Conservation (phyloP, 2,329 filamentous ascomycete species). For the Huntiella savannae region DNA sequence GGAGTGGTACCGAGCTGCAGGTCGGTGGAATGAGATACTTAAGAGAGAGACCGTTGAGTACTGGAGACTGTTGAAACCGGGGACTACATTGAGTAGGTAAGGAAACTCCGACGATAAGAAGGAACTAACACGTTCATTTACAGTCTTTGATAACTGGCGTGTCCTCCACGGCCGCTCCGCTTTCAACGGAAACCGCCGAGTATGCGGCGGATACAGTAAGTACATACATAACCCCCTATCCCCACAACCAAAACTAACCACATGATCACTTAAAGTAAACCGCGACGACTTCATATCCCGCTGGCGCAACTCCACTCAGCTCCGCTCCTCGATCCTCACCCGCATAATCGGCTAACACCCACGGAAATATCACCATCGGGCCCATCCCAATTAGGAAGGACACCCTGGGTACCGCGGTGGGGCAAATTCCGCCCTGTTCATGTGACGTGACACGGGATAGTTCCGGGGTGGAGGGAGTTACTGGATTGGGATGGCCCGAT, state of each 20-base stretch:
- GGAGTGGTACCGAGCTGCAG: constrained; percentile 64
- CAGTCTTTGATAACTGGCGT: constrained; percentile 92
- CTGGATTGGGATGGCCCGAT: too few species aligned
- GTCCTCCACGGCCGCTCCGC: constrained; percentile 70
- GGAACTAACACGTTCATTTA: background rate
- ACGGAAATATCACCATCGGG: too few species aligned
- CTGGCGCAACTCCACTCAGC: constrained; percentile 52
- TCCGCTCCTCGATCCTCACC: constrained; percentile 22
- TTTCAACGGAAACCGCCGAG: constrained; percentile 67
- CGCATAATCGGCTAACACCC: constrained; percentile 11
- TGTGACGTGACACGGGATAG: too few species aligned
- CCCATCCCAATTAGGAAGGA: too few species aligned
- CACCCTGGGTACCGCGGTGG: too few species aligned
- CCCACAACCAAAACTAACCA: background rate
- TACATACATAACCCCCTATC: constrained; percentile 26
- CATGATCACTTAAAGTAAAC: constrained; percentile 36
- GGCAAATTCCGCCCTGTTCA: too few species aligned
- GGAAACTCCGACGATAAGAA: background rate
- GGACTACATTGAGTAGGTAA: constrained; percentile 51
- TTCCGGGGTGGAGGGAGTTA: too few species aligned
- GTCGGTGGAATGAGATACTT: constrained; percentile 53
- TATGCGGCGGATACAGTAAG: constrained; percentile 86
- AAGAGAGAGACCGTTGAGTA: constrained; percentile 47
- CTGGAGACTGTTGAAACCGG: constrained; percentile 65
- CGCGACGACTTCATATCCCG: constrained; percentile 65